phyloP scores from a whole-genome alignment of 441 rosid genomes.

The Pelargonium australe region DNA sequence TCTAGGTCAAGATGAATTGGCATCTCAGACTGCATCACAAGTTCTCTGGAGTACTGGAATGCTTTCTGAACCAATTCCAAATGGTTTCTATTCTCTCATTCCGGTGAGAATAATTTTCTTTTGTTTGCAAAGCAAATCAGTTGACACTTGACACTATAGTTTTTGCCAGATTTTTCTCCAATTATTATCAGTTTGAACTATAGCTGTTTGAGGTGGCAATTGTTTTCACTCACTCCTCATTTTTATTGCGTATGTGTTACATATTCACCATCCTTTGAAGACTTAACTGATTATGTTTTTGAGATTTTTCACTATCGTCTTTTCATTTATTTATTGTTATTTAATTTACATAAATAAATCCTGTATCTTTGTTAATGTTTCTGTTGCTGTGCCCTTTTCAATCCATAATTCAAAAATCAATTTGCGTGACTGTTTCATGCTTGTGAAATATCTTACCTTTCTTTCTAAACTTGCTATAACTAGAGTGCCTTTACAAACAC shows the following conservation, averaged over 20 bases:
- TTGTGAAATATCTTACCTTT: background rate
- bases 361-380: background rate
- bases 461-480: background rate
- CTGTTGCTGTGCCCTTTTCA: background rate
- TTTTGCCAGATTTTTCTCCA: constrained; percentile 7
- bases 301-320: background rate
- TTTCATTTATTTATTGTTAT: background rate
- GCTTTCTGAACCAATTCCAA: constrained; percentile 77
- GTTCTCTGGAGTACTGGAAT: constrained; percentile 88
- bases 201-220: background rate
- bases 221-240: background rate
- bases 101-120: constrained; percentile 51
- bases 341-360: background rate
- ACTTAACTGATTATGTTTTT: background rate
- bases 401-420: background rate
- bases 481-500: too few relatives aligned
- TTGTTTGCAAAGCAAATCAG: background rate
- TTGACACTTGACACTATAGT: background rate
- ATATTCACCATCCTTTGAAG: background rate
- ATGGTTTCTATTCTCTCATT: constrained; percentile 86
- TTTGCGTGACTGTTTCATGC: background rate
- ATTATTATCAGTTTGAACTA: constrained; percentile 6
- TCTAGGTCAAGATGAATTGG: constrained; percentile 54
- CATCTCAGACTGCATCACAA: constrained; percentile 78
- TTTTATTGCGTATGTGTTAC: background rate